A percentile compares a stretch with the other conserved stretches of the same genome.
These are phyloP conservation scores for Lasiosphaeria miniovina DNA, from an alignment of 495 filamentous ascomycete genomes.

Conservation along the genomic window DNA sequence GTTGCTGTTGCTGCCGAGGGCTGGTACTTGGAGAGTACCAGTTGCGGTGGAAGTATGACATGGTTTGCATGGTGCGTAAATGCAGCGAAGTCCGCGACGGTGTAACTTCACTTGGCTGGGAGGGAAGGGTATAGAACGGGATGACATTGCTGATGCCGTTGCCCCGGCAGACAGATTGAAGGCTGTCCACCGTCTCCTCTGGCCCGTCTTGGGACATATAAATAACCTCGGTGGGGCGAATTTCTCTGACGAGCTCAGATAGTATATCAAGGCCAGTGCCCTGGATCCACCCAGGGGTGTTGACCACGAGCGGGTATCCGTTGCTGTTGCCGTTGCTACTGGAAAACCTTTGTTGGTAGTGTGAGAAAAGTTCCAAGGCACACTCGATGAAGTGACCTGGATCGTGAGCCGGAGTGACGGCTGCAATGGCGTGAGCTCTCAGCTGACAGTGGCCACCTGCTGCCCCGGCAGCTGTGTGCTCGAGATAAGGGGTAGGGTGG, in stretches of 20 bases:
- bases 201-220: constrained; percentile 75
- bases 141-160: constrained; percentile 8
- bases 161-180: constrained; percentile 40
- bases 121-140: constrained; percentile 48
- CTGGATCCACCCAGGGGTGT: constrained; percentile 80
- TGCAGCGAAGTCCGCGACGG: constrained; percentile 65
- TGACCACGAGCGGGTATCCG: constrained; percentile 67
- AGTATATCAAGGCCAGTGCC: constrained; percentile 71
- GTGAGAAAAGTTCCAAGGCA: constrained; percentile 62
- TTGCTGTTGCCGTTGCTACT: constrained; percentile 13
- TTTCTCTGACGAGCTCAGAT: constrained; percentile 53
- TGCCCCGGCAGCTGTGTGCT: constrained; percentile 2
- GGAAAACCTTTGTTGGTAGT: constrained; percentile 48
- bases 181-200: constrained; percentile 57
- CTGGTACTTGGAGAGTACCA: background rate
- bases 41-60: constrained; percentile 71
- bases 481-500: constrained; percentile 53
- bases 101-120: constrained; percentile 59
- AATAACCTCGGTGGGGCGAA: constrained; percentile 57
- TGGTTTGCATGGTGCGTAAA: constrained; percentile 72
- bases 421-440: constrained; percentile 69
- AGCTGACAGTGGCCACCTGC: constrained; percentile 23
- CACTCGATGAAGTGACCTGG: constrained; percentile 67
- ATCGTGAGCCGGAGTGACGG: constrained; percentile 65
- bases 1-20: background rate